Percentiles rank a stretch among this genome's conserved stretches.
Evolutionary conservation across 768 basidiomycete genomes (phyloP).

Genomic region (Krasilnikovozyma curviuscula): DNA sequence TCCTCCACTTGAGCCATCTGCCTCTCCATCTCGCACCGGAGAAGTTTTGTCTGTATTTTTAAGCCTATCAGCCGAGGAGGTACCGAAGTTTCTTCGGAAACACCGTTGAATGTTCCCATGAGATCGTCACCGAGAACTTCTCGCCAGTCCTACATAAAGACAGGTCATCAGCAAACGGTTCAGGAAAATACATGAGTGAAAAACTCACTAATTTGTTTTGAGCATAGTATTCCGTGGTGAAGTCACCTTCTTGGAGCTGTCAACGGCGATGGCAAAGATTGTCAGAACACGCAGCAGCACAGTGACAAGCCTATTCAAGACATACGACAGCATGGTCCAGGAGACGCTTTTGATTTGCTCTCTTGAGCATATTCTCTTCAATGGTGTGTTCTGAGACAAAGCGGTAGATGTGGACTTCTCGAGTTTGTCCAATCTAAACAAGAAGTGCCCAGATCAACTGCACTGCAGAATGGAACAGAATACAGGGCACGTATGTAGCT

Average conservation of each 20-base stretch:
- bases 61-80: not conserved
- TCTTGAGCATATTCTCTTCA: constrained; percentile 87
- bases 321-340: constrained; percentile 78
- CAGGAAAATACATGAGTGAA: constrained; percentile 41
- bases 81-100: constrained; percentile 8
- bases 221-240: constrained; percentile 34
- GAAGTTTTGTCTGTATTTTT: not conserved
- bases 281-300: too few species aligned
- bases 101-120: constrained; percentile 15
- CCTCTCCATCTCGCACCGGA: constrained; percentile 17
- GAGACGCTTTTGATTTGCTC: constrained; percentile 92
- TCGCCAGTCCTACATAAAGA: not conserved
- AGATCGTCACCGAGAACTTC: not conserved
- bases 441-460: too few species aligned
- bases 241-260: constrained; percentile 82
- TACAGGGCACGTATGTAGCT: constrained; percentile 27
- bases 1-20: constrained; percentile 53
- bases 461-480: too few species aligned
- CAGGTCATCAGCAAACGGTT: constrained; percentile 16
- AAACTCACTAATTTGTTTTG: constrained; percentile 56
- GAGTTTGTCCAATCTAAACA: constrained; percentile 35
- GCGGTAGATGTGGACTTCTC: constrained; percentile 88
- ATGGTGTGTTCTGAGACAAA: constrained; percentile 79
- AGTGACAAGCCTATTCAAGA: too few species aligned
- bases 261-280: too few species aligned